Evolutionary conservation across 768 basidiomycete species (phyloP), one percentile per base, ranked within the genome.

Genomic region (Artomyces pyxidatus): DNA sequence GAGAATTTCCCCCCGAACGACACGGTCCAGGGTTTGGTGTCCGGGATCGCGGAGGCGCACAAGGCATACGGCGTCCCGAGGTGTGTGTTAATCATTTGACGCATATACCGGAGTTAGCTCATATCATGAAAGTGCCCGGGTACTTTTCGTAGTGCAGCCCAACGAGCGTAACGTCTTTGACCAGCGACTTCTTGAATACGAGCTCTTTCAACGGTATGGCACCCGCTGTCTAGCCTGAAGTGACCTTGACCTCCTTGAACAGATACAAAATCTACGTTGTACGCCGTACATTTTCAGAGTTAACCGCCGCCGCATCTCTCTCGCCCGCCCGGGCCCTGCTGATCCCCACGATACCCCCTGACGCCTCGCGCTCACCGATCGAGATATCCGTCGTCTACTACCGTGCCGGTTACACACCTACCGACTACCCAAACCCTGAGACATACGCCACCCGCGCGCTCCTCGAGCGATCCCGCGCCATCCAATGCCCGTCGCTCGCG

Each of bases 81-180:
- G 85, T 86, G 63, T 59, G 64, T 60, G 22, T n/a, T 23, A 30
- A 26, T 39, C 37, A 23, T 23, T n/a, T 19, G 39, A 37, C n/a
- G 8, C 17, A 23, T 22, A 48, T 29, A 6, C 16, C n/a, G n/a
- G n/a, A 19, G 5, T 29, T 23, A 26, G 26, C 37, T 22, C 28
- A 42, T 22, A 35, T n/a, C 37, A 45, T 48, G 1, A 30, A 53
- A 78, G 75, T 10, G 72, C 81, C 4, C 67, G 65, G 30, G 78
- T 98, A 23, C 71, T 98, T 11, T 89, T 98, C 59, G 90, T 97
- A n/a, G 80, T 90, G 0, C 93, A 94, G 59, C 75, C 80, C 4
- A 77, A 79, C 37, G 95, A 98, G 63, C 76, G 94, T 30, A 99
- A 99, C 65, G 78, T 95, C 4, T 98, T 97, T 62, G 95, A 98